These are phyloP conservation scores for Suillus clintonianus DNA, from an alignment of 768 basidiomycete species.

Conservation along the genomic window DNA sequence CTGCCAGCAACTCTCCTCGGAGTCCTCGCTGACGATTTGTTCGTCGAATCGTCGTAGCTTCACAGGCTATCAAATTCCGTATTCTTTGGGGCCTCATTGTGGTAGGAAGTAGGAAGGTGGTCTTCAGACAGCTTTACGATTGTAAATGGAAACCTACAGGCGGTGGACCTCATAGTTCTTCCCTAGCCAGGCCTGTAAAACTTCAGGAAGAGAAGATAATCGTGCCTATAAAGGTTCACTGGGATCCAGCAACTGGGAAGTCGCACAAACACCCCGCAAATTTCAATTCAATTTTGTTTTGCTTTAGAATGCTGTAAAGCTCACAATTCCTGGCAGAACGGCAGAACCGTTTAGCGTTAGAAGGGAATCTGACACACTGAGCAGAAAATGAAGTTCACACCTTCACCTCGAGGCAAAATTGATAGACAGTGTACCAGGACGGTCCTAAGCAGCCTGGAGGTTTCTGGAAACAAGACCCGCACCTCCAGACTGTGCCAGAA, in stretches of 20 bases:
- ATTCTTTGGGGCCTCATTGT: background rate
- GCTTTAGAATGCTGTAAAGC: background rate
- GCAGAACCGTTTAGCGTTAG: background rate
- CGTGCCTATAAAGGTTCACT: background rate
- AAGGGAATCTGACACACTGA: background rate
- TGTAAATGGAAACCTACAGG: background rate
- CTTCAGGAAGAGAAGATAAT: background rate
- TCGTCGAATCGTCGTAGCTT: background rate
- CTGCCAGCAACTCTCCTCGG: background rate
- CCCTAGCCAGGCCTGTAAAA: background rate
- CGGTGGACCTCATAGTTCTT: background rate
- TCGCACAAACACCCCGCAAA: background rate
- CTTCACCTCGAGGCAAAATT: background rate
- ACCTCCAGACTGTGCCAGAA: background rate
- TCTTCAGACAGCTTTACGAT: background rate
- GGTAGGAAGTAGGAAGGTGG: background rate
- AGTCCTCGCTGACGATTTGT: background rate
- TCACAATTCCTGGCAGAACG: background rate
- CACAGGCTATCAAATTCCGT: background rate
- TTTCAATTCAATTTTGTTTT: background rate
- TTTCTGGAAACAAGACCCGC: background rate
- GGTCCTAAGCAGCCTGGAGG: background rate
- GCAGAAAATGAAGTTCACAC: background rate
- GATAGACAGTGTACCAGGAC: background rate
- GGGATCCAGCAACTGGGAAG: background rate